Conservation (phyloP, 306 rosid species). For the Gastrolobium villosum region DNA sequence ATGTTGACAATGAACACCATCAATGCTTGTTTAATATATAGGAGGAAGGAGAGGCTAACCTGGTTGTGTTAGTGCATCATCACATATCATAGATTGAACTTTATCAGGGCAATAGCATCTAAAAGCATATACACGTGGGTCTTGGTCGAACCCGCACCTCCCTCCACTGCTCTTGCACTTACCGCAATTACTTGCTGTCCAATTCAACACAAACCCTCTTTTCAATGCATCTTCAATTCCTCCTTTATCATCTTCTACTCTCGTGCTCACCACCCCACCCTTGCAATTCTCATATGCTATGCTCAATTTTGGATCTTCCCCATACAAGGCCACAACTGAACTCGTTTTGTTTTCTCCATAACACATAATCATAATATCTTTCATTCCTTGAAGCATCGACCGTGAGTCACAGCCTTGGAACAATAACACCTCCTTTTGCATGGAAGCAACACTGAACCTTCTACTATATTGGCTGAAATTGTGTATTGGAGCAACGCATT, state of each 20-base stretch:
- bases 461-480: background rate
- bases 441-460: background rate
- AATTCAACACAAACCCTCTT: constrained; percentile 55
- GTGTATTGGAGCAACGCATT: background rate
- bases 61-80: background rate
- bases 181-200: constrained; percentile 49
- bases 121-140: background rate
- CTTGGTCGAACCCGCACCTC: constrained; percentile 54
- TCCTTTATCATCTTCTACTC: background rate
- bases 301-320: background rate
- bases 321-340: constrained; percentile 39
- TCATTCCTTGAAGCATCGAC: background rate
- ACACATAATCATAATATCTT: constrained; percentile 38
- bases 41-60: constrained; percentile 40
- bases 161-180: constrained; percentile 45
- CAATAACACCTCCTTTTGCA: constrained; percentile 32
- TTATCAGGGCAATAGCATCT: constrained; percentile 53
- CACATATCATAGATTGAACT: constrained; percentile 25
- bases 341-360: background rate
- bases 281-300: constrained; percentile 4
- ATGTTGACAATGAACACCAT: too few species aligned
- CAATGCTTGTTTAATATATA: too few species aligned
- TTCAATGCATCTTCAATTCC: constrained; percentile 27
- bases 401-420: constrained; percentile 32
- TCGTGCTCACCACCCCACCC: background rate